Conservation (phyloP, 352 stramenopile species). For the Blastocystis sp. region DNA sequence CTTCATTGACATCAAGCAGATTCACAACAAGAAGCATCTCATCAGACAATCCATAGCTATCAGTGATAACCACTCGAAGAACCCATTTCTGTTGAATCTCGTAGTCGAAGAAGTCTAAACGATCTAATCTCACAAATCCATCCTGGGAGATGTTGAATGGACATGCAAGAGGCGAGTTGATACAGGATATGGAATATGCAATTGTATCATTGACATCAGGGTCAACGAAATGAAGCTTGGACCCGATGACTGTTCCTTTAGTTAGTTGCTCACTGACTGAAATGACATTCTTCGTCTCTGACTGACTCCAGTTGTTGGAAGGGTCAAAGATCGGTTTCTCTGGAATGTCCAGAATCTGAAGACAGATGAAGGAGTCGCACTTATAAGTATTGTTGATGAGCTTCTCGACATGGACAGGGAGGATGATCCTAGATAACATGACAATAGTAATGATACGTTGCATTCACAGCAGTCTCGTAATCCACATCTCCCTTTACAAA, state of each 20-base stretch:
- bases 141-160: neutral
- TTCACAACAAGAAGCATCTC: neutral
- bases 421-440: neutral
- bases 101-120: neutral
- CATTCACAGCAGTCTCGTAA: constrained; percentile 15
- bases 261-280: neutral
- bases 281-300: neutral
- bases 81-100: neutral
- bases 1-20: neutral
- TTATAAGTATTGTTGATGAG: neutral
- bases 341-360: neutral
- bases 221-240: neutral
- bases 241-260: neutral
- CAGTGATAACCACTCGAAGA: neutral
- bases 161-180: neutral
- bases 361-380: neutral
- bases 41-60: neutral
- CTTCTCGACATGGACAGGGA: neutral
- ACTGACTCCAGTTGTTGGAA: neutral
- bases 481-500: neutral
- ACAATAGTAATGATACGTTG: neutral
- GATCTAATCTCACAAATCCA: neutral
- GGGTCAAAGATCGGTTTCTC: neutral
- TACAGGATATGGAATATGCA: neutral
- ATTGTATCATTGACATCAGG: neutral